These are phyloP conservation scores for Trichomonas tenax DNA, from an alignment of 208 protist genomes.

Conservation along the genomic window DNA sequence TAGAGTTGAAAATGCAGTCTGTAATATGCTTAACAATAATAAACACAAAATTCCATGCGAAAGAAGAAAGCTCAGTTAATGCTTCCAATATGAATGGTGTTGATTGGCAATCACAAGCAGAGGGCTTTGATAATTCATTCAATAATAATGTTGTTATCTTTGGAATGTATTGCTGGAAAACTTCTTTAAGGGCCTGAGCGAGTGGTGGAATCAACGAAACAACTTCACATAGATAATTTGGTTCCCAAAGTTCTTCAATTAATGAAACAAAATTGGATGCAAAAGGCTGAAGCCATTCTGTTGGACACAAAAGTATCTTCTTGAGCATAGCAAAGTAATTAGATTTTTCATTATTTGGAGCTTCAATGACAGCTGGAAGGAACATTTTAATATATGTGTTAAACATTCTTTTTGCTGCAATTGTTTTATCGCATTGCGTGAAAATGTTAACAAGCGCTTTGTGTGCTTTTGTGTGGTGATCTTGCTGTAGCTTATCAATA, in stretches of 20 bases:
- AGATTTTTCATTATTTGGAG: background rate
- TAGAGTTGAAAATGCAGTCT: background rate
- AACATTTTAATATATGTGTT: background rate
- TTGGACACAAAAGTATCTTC: background rate
- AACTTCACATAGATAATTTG: background rate
- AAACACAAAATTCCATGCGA: background rate
- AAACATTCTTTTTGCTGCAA: background rate
- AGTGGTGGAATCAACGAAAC: background rate
- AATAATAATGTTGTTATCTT: background rate
- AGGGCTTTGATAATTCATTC: background rate
- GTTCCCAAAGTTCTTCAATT: background rate
- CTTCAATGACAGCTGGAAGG: background rate
- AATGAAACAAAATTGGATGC: background rate
- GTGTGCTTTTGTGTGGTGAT: background rate
- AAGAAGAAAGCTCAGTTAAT: background rate
- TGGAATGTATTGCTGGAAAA: background rate
- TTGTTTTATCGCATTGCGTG: background rate
- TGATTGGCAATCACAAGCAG: background rate
- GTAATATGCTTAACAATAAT: background rate
- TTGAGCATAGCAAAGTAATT: background rate
- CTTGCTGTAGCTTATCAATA: background rate
- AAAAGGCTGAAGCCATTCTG: slow-evolving; percentile 8
- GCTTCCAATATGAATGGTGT: background rate
- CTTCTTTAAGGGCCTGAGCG: background rate
- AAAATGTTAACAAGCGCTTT: background rate